Percentiles rank a stretch among this genome's conserved stretches.
phyloP scores from a whole-genome alignment of 202 grass and related monocot genomes.

The Setaria italica region DNA sequence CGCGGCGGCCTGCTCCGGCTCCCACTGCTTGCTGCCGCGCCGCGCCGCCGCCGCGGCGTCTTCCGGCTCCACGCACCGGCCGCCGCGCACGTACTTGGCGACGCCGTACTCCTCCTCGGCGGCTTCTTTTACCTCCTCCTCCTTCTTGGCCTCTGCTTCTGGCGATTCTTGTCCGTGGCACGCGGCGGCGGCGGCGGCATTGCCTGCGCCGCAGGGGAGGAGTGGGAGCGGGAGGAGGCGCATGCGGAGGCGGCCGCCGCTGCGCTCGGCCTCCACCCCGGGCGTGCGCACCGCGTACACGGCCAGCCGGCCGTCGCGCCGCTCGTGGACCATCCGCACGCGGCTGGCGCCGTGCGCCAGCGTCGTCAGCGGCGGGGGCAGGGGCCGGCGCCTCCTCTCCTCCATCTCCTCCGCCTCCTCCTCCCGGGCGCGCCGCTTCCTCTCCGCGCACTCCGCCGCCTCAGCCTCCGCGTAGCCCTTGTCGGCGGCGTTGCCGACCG shows the following conservation, averaged over 20 bases:
- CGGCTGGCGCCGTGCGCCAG: conserved; percentile 45
- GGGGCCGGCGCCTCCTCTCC: neutral
- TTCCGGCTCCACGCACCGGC: conserved; percentile 44
- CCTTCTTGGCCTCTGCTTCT: neutral
- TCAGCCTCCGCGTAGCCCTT: neutral
- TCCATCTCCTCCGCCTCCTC: conserved; percentile 6
- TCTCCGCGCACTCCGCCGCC: conserved; percentile 8
- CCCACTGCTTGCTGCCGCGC: conserved; percentile 41
- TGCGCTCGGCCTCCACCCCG: conserved; percentile 58
- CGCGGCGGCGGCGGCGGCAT: neutral
- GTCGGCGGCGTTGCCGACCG: conserved; percentile 21
- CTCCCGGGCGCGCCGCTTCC: conserved; percentile 34
- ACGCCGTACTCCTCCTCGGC: conserved; percentile 12
- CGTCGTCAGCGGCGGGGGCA: conserved; percentile 72
- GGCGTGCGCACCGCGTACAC: conserved; percentile 55
- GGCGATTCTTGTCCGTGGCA: conserved; percentile 1
- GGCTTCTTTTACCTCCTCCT: neutral
- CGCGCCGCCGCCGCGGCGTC: conserved; percentile 14
- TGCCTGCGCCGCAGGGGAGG: conserved; percentile 3
- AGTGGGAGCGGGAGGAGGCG: conserved; percentile 41
- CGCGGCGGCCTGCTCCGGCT: conserved; percentile 45
- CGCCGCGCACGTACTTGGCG: conserved; percentile 42
- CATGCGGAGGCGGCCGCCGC: conserved; percentile 61
- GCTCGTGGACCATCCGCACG: conserved; percentile 60
- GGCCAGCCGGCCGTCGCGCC: conserved; percentile 62